Conservation (phyloP, 257 asterid genomes). For the Oldenlandia corymbosa region DNA sequence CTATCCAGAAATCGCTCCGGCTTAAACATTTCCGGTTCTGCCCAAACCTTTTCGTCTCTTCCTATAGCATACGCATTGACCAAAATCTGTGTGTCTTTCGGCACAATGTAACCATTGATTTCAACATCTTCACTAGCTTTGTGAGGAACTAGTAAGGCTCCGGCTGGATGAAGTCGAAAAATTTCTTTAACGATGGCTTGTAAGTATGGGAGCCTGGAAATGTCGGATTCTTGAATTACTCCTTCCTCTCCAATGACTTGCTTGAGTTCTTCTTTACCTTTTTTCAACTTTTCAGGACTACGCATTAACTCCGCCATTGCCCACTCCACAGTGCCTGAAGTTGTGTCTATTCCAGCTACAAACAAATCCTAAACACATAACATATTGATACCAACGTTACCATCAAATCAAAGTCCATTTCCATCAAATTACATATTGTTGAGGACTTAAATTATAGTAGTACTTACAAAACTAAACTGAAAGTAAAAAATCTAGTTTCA, state of each 20-base stretch:
- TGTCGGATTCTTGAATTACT: slow-evolving; percentile 21
- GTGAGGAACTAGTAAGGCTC: slow-evolving; percentile 31
- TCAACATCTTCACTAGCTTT: slow-evolving; percentile 17
- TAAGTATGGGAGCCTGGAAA: slow-evolving; percentile 21
- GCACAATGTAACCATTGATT: slow-evolving; percentile 26
- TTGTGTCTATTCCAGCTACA: slow-evolving; percentile 21
- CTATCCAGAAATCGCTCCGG: slow-evolving; percentile 33
- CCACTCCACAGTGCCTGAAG: slow-evolving; percentile 28
- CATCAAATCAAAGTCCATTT: too few relatives aligned
- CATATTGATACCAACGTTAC: too few relatives aligned
- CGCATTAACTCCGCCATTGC: slow-evolving; percentile 27
- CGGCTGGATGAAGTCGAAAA: slow-evolving; percentile 33
- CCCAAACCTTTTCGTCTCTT: slow-evolving; percentile 28
- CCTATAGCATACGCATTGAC: slow-evolving; percentile 36
- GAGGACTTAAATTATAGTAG: too few relatives aligned
- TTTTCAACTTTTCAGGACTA: slow-evolving; percentile 11
- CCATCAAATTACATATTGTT: too few relatives aligned
- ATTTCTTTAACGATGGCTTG: slow-evolving; percentile 40
- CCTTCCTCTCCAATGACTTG: slow-evolving; percentile 5
- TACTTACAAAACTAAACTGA: too few relatives aligned
- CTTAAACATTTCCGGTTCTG: slow-evolving; percentile 18
- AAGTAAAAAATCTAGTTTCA: too few relatives aligned
- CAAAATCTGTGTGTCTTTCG: slow-evolving; percentile 22
- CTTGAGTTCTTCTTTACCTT: slow-evolving; percentile 10
- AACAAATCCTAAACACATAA: slow-evolving; percentile 21